Evolutionary conservation across 2,329 filamentous ascomycete species (phyloP).

Genomic region (Verticillium tricorpus): DNA sequence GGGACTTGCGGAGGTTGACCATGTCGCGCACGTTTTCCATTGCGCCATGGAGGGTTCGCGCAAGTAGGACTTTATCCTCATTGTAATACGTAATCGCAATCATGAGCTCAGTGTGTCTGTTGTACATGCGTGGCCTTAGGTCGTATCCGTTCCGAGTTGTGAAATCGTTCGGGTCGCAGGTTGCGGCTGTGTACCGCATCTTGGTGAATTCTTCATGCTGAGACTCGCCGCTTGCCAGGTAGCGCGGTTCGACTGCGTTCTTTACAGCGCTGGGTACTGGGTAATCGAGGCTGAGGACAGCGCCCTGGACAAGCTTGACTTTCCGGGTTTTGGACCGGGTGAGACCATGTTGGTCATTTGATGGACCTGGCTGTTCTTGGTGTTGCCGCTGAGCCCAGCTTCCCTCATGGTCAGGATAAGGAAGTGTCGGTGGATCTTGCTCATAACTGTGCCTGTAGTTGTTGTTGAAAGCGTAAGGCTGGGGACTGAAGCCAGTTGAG

Average conservation of each 20-base stretch:
- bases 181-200: conserved; percentile 87
- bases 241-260: conserved; percentile 82
- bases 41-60: conserved; percentile 80
- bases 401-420: conserved; percentile 16
- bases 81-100: conserved; percentile 93
- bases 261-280: conserved; percentile 85
- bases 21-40: conserved; percentile 94
- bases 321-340: conserved; percentile 83
- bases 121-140: conserved; percentile 85
- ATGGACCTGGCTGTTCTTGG: conserved; percentile 58
- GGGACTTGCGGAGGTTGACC: conserved; percentile 86
- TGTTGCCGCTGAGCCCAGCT: conserved; percentile 27
- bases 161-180: conserved; percentile 87
- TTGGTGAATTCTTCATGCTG: conserved; percentile 86
- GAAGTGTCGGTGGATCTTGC: conserved; percentile 18
- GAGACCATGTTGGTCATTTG: conserved; percentile 50
- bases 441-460: conserved; percentile 6
- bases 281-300: conserved; percentile 83
- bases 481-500: conserved; percentile 2
- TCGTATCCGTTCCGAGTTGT: conserved; percentile 91
- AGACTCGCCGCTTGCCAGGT: conserved; percentile 68
- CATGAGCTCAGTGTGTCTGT: conserved; percentile 81
- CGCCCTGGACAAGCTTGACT: conserved; percentile 84
- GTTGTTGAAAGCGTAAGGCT: background rate
- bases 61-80: conserved; percentile 80